Evolutionary conservation across 2,329 filamentous ascomycete genomes (phyloP), one percentile per base, ranked within the genome.

Genomic region (Colletotrichum acutatum): DNA sequence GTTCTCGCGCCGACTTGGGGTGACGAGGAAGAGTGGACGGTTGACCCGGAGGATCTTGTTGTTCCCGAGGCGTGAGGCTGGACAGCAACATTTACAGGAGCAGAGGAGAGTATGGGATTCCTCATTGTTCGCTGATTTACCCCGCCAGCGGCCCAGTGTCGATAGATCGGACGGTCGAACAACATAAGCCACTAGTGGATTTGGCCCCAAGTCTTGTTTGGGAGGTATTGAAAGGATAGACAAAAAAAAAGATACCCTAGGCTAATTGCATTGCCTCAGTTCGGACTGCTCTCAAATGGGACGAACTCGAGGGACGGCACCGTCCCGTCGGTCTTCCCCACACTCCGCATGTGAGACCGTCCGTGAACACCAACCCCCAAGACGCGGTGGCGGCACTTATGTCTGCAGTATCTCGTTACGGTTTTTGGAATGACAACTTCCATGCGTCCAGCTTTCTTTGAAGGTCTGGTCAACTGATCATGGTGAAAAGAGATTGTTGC

Each of bases 1-100:
- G 86, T 90, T 22, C 82, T 90, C 22, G 89, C 88, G 30, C 90
- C 90, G 8, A 84, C 87, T 57, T 91, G 88, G 84, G 86, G 85
- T 49, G 89, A 90, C 62, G 88, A 89, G 76, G 84, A 88, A 68
- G 88, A 90, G 34, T 91, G 89, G 89, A 81, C 85, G 16, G 86
- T 83, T 57, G 78, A 80, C 34, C 78, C 80, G 0, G 80, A 83
- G 57, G 82, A 84, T 61, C 71, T 73, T 12, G 34, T 52, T 28
- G 42, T 71, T 14, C 56, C 61, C 56, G 57, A 57, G 16, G 67
- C 65, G 34, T 37, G 57, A 32, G 61, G 46, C 32, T 53, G 28
- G 16, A 16, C 12, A 30, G 16, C 52, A 22, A 56, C 24, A n/a
- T 28, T n/a, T 19, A 22, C 49, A n/a, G 52, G 24, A 49, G 16